These are phyloP conservation scores for Brassica rapa DNA, from an alignment of 345 rosid species.

Conservation along the genomic window DNA sequence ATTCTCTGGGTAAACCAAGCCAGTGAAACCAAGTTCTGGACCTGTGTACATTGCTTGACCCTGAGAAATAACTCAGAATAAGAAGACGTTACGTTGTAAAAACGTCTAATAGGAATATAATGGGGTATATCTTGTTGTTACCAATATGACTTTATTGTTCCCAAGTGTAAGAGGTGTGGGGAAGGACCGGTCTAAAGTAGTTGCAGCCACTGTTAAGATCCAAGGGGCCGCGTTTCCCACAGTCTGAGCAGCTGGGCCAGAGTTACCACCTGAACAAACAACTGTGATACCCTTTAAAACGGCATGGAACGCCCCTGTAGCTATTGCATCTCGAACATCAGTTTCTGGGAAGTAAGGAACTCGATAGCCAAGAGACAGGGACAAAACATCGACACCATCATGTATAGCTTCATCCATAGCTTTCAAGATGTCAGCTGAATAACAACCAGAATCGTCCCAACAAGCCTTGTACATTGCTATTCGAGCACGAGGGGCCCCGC, in stretches of 20 bases:
- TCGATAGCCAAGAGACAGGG: background rate
- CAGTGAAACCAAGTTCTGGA: background rate
- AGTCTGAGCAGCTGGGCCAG: constrained; percentile 4
- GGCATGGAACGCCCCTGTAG: background rate
- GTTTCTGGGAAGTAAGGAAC: background rate
- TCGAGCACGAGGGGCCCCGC: background rate
- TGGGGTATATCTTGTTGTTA: background rate
- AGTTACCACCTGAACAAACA: constrained; percentile 1
- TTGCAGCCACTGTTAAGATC: background rate
- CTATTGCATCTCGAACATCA: background rate
- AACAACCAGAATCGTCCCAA: background rate
- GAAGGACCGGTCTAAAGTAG: constrained; percentile 1
- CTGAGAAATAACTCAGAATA: background rate
- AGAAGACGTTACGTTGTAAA: no score
- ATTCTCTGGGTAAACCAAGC: background rate
- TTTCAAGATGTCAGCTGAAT: background rate
- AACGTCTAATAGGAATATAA: no score
- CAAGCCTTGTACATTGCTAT: background rate
- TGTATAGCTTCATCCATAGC: constrained; percentile 1
- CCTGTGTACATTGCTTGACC: constrained; percentile 2
- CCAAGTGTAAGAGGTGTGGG: constrained; percentile 1
- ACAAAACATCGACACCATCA: background rate
- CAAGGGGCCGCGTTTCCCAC: background rate
- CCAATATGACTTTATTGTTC: constrained; percentile 1
- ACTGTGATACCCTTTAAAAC: constrained; percentile 1